phyloP scores from a whole-genome alignment of 2,329 filamentous ascomycete genomes.

The Alternaria sp. region DNA sequence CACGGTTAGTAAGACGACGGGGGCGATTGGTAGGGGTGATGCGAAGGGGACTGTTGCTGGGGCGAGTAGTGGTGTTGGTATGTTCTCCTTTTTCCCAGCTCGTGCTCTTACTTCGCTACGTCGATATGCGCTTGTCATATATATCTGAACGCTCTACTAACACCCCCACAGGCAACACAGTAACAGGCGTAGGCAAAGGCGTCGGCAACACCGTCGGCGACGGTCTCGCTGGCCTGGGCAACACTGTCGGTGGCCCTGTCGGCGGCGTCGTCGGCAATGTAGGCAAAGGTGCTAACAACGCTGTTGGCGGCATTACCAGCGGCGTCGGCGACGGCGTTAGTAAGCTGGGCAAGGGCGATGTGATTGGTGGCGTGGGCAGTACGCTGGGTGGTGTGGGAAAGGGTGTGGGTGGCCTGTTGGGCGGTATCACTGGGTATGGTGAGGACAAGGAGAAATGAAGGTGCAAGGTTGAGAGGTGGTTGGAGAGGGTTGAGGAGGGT shows the following conservation, averaged over 20 bases:
- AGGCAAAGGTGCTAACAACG: conserved; percentile 51
- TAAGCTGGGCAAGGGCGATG: conserved; percentile 54
- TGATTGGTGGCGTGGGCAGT: conserved; percentile 52
- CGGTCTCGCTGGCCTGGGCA: conserved; percentile 48
- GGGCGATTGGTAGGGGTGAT: conserved; percentile 53
- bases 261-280: conserved; percentile 53
- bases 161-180: conserved; percentile 40
- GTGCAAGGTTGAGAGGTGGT: conserved; percentile 22
- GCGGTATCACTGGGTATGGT: conserved; percentile 37
- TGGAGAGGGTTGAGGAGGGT: not conserved
- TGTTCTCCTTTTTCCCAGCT: not conserved
- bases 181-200: conserved; percentile 46
- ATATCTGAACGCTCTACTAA: not conserved
- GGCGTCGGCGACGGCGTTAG: conserved; percentile 55
- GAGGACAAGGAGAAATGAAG: conserved; percentile 27
- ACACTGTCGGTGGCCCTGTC: conserved; percentile 47
- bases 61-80: conserved; percentile 43
- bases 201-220: conserved; percentile 44
- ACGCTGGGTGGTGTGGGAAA: conserved; percentile 51
- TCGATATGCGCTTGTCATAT: not conserved
- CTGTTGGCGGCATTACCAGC: conserved; percentile 50
- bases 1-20: conserved; percentile 54
- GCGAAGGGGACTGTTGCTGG: conserved; percentile 48
- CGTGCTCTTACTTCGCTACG: not conserved
- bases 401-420: conserved; percentile 47